Conservation (phyloP, 2,329 filamentous ascomycete genomes). For the Tolypocladium ophioglossoides region DNA sequence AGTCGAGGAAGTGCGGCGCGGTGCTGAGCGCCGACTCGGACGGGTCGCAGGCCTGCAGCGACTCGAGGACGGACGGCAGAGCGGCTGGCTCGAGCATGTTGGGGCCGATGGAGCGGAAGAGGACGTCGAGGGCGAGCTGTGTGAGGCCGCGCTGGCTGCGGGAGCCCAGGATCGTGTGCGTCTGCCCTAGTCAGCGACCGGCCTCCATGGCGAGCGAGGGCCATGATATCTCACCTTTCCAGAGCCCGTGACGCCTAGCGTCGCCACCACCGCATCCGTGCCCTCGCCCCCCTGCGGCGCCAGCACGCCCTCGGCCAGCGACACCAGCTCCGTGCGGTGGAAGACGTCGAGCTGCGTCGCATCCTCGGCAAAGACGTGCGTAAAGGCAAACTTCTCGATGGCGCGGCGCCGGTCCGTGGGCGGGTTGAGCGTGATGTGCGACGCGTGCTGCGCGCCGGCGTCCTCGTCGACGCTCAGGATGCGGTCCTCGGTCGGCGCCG, state of each 20-base stretch:
- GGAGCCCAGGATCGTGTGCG: slow-evolving; percentile 89
- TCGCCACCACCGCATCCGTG: slow-evolving; percentile 82
- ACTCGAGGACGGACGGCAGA: slow-evolving; percentile 55
- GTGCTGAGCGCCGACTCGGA: slow-evolving; percentile 71
- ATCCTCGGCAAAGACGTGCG: slow-evolving; percentile 81
- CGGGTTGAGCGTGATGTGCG: slow-evolving; percentile 68
- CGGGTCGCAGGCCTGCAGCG: slow-evolving; percentile 64
- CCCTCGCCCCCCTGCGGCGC: slow-evolving; percentile 63
- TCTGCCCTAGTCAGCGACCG: slow-evolving; percentile 38
- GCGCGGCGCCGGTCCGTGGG: slow-evolving; percentile 79
- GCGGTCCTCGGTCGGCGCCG: slow-evolving; percentile 42
- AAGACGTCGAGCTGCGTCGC: slow-evolving; percentile 82
- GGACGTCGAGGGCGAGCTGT: slow-evolving; percentile 79
- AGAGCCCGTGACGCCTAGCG: slow-evolving; percentile 86
- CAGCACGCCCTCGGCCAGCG: slow-evolving; percentile 72
- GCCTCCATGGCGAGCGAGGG: neutral
- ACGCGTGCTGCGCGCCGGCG: slow-evolving; percentile 35
- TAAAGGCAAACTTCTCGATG: slow-evolving; percentile 91
- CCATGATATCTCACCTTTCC: slow-evolving; percentile 59
- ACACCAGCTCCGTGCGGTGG: slow-evolving; percentile 62
- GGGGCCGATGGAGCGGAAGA: slow-evolving; percentile 71
- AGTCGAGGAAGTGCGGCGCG: slow-evolving; percentile 69
- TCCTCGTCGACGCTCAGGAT: slow-evolving; percentile 69
- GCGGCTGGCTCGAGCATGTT: slow-evolving; percentile 55
- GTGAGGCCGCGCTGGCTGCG: slow-evolving; percentile 79